Conservation (phyloP, 495 filamentous ascomycete species). For the Penicillium fimorum region DNA sequence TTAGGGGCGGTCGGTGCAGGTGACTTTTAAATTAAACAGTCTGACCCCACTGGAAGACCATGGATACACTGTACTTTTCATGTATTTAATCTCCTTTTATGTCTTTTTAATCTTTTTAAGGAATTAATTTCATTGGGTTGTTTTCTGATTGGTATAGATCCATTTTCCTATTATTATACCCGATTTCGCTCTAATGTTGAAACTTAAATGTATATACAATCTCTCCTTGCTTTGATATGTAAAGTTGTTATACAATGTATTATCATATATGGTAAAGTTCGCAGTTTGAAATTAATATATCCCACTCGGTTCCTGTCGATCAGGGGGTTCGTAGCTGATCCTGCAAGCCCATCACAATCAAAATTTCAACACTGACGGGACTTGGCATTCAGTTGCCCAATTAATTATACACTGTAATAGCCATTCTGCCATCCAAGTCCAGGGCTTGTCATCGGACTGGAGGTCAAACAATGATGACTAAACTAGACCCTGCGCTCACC, state of each 20-base stretch:
- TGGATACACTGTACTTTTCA: neutral
- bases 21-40: slow-evolving; percentile 9
- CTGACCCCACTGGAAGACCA: neutral
- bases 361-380: neutral
- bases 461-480: neutral
- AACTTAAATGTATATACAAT: neutral
- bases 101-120: neutral
- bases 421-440: neutral
- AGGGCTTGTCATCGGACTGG: neutral
- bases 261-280: neutral
- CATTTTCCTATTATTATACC: slow-evolving; percentile 4
- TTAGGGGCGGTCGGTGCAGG: slow-evolving; percentile 13
- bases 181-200: neutral
- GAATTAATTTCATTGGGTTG: neutral
- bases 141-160: neutral
- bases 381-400: neutral
- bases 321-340: neutral
- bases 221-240: neutral
- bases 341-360: slow-evolving; percentile 5
- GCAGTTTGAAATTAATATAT: neutral
- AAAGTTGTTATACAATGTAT: neutral
- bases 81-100: neutral
- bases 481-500: neutral
- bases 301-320: slow-evolving; percentile 11
- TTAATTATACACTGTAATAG: neutral